phyloP scores from a whole-genome alignment of 805 yeast species.

The Cyberlindnera saturnus region DNA sequence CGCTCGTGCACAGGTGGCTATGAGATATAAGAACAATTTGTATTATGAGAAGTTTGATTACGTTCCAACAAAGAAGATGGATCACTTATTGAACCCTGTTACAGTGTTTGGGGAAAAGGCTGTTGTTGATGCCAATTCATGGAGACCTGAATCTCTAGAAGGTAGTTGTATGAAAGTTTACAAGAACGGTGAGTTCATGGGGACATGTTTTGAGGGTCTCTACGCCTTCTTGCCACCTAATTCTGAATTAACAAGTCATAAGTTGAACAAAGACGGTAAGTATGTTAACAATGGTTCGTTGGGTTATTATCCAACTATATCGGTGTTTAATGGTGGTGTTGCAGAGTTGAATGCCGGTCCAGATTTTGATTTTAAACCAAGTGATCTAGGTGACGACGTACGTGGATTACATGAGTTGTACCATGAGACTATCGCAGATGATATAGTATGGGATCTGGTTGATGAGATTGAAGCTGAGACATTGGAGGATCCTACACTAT shows the following conservation, averaged over 20 bases:
- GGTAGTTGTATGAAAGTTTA: conserved; percentile 62
- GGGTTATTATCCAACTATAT: conserved; percentile 89
- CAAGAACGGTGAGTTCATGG: conserved; percentile 69
- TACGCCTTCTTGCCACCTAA: conserved; percentile 78
- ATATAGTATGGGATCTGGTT: conserved; percentile 72
- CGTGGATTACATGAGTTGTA: conserved; percentile 55
- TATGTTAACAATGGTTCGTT: conserved; percentile 71
- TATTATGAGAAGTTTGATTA: conserved; percentile 86
- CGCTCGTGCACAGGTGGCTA: conserved; percentile 80
- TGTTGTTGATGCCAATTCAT: conserved; percentile 41
- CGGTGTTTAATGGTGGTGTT: conserved; percentile 74
- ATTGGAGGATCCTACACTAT: conserved; percentile 28
- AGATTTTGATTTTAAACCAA: conserved; percentile 43
- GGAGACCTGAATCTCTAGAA: conserved; percentile 42
- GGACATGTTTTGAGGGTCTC: conserved; percentile 60
- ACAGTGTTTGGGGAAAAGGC: conserved; percentile 67
- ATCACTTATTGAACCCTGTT: conserved; percentile 66
- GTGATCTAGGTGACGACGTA: conserved; percentile 28
- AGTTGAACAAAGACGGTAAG: conserved; percentile 31
- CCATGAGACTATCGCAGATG: conserved; percentile 69
- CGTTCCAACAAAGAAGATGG: conserved; percentile 61
- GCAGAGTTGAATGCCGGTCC: conserved; percentile 70
- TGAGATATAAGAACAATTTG: conserved; percentile 67
- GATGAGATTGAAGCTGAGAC: conserved; percentile 74
- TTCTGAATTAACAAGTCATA: conserved; percentile 38